Conservation (phyloP, 768 basidiomycete species). For the Lactarius vividus region DNA sequence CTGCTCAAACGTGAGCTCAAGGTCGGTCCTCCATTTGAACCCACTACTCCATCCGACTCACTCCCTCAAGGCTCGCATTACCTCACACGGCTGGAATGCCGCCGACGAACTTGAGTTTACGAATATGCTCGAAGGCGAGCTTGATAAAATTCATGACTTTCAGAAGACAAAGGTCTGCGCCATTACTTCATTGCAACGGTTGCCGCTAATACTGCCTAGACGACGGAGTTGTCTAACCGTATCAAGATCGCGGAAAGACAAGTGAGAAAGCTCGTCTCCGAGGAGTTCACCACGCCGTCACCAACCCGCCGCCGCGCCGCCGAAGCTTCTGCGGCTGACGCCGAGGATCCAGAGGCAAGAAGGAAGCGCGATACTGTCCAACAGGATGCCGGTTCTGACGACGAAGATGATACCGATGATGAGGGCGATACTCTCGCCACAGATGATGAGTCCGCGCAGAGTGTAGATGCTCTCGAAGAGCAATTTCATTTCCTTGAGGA, state of each 20-base stretch:
- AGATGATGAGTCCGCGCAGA: conserved; percentile 47
- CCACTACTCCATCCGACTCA: background rate
- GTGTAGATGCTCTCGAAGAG: conserved; percentile 77
- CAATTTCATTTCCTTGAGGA: conserved; percentile 87
- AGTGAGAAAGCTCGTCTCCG: conserved; percentile 72
- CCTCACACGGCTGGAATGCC: conserved; percentile 62
- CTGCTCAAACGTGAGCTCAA: conserved; percentile 88
- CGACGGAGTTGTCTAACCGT: conserved; percentile 74
- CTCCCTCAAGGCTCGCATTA: conserved; percentile 45
- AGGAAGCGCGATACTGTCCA: conserved; percentile 47
- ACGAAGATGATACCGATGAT: conserved; percentile 52
- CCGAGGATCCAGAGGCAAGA: conserved; percentile 27
- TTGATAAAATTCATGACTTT: conserved; percentile 93
- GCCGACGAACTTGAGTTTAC: conserved; percentile 84
- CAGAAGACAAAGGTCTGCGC: conserved; percentile 76
- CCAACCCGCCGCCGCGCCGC: conserved; percentile 12
- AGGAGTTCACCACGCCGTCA: conserved; percentile 39
- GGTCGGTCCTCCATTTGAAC: conserved; percentile 37
- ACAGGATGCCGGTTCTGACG: conserved; percentile 66
- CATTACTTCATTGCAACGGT: background rate
- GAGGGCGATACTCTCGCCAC: conserved; percentile 40
- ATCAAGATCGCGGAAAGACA: conserved; percentile 81
- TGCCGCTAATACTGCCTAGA: conserved; percentile 41
- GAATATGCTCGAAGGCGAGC: conserved; percentile 71
- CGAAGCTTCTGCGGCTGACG: conserved; percentile 27